These are phyloP conservation scores for Scorias spongiosa DNA, from an alignment of 2,329 filamentous ascomycete genomes.

Conservation along the genomic window DNA sequence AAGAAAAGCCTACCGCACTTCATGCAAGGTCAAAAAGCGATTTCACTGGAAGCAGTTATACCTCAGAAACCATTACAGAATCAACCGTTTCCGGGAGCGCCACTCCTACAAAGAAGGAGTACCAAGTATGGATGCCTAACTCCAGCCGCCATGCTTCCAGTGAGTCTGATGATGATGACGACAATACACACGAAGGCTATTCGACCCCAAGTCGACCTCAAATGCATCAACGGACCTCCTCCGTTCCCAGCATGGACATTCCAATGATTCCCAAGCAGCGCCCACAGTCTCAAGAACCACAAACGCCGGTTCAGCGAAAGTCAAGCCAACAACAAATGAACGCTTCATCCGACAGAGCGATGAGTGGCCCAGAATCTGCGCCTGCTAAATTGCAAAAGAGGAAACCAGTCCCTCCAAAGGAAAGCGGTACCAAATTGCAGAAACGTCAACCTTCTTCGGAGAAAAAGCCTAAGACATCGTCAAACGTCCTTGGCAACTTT, in stretches of 20 bases:
- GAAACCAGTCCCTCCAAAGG: constrained; percentile 1
- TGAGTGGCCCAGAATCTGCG: constrained; percentile 11
- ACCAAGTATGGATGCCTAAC: constrained; percentile 34
- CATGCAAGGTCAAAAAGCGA: constrained; percentile 11
- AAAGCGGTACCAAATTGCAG: not conserved
- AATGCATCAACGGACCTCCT: constrained; percentile 31
- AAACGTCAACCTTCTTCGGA: constrained; percentile 20
- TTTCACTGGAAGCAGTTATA: constrained; percentile 9
- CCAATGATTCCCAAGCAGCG: constrained; percentile 31
- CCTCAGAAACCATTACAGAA: not conserved
- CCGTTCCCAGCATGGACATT: constrained; percentile 31
- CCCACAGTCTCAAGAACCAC: constrained; percentile 23
- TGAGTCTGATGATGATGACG: constrained; percentile 8
- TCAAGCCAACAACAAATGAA: constrained; percentile 2
- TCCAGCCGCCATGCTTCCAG: constrained; percentile 21
- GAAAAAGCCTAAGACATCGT: constrained; percentile 29
- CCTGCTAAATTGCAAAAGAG: constrained; percentile 21
- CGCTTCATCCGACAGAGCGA: constrained; percentile 4
- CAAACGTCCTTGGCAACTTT: constrained; percentile 13
- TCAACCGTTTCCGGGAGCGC: constrained; percentile 10
- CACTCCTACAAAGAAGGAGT: constrained; percentile 22
- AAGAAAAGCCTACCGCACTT: constrained; percentile 1
- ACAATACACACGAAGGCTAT: constrained; percentile 11
- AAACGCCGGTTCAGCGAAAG: constrained; percentile 6
- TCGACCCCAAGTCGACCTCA: constrained; percentile 16